Evolutionary conservation across 192 early-diverging fungal species (phyloP).

Genomic region (Coemansia sp.): DNA sequence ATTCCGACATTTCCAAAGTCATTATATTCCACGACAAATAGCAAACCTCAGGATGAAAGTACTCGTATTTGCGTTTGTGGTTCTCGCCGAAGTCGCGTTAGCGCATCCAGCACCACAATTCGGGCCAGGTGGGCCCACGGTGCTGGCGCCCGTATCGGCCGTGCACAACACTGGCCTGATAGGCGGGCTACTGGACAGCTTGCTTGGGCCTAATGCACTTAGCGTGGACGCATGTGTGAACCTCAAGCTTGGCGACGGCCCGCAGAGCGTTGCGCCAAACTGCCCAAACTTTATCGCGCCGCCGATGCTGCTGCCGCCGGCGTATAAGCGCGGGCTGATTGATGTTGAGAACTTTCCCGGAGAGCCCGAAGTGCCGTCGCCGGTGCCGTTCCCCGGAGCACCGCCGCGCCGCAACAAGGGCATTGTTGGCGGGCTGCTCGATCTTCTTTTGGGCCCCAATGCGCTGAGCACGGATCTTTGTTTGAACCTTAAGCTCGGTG

Average conservation of each 20-base stretch:
- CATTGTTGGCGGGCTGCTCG: conserved; percentile 44
- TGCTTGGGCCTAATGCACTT: conserved; percentile 45
- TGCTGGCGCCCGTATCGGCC: conserved; percentile 29
- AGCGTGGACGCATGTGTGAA: conserved; percentile 41
- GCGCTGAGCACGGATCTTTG: conserved; percentile 44
- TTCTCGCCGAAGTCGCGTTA: conserved; percentile 44
- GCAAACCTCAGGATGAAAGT: conserved; percentile 28
- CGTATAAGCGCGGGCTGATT: conserved; percentile 48
- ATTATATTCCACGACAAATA: neutral
- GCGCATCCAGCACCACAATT: conserved; percentile 29
- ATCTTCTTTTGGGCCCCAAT: conserved; percentile 40
- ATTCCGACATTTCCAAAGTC: neutral
- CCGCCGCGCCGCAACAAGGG: conserved; percentile 49
- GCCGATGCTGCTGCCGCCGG: conserved; percentile 38
- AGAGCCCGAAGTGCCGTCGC: conserved; percentile 22
- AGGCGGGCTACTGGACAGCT: conserved; percentile 35
- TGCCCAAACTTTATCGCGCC: conserved; percentile 49
- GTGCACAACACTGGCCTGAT: conserved; percentile 50
- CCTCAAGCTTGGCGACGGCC: conserved; percentile 53
- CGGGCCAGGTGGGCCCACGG: conserved; percentile 16
- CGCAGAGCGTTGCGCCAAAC: conserved; percentile 46
- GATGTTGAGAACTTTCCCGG: conserved; percentile 33
- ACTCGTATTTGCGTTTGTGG: conserved; percentile 43
- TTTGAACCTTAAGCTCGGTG: conserved; percentile 49
- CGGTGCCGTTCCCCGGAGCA: conserved; percentile 35